Conservation (phyloP, 331 rosid species). For the Malus hybrid region DNA sequence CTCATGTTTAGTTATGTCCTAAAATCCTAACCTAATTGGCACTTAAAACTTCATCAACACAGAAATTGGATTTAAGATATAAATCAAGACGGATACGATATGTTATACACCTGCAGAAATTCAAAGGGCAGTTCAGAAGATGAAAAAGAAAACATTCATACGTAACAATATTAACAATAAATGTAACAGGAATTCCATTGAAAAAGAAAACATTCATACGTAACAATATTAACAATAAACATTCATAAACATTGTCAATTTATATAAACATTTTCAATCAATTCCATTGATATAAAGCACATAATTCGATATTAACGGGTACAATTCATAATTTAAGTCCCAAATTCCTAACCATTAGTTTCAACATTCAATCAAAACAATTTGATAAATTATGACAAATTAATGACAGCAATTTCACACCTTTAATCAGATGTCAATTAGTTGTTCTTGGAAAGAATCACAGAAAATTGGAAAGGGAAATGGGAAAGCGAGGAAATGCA, state of each 20-base stretch:
- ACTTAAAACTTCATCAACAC: conserved; percentile 3
- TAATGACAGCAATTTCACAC: neutral
- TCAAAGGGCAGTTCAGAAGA: neutral
- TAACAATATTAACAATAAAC: neutral
- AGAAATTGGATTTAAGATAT: neutral
- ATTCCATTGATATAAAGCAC: neutral
- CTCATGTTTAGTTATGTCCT: conserved; percentile 30
- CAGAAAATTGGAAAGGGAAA: too few relatives aligned
- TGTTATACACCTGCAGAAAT: conserved; percentile 22
- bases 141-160: neutral
- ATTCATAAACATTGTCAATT: neutral
- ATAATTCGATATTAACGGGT: neutral
- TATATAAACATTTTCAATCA: neutral
- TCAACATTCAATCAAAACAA: neutral
- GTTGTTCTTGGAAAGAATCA: neutral
- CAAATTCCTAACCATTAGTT: neutral
- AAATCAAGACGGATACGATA: neutral
- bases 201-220: neutral
- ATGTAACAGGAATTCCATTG: neutral
- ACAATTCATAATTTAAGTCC: neutral
- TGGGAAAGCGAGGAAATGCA: too few relatives aligned
- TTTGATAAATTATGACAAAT: neutral
- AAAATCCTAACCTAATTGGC: neutral
- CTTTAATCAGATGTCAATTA: neutral
- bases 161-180: too few relatives aligned